Evolutionary conservation across 108 stramenopile genomes (phyloP).

Genomic region (Discostella pseudostelligera): DNA sequence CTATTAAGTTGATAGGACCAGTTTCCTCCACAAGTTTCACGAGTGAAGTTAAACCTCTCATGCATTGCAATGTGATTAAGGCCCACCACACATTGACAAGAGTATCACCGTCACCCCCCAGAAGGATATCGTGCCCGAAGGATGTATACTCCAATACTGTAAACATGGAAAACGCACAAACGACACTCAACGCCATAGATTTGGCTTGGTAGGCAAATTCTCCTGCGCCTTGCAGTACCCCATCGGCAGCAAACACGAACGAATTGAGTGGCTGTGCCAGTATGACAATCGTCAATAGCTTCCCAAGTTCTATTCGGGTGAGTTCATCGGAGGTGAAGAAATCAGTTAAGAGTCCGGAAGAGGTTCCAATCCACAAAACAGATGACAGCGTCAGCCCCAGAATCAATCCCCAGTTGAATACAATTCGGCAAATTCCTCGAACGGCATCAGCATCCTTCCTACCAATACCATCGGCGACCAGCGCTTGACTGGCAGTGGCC

Average conservation of each 20-base stretch:
- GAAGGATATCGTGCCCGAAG: conserved; percentile 5
- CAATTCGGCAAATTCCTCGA: conserved; percentile 55
- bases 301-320: conserved; percentile 56
- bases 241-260: conserved; percentile 86
- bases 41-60: conserved; percentile 78
- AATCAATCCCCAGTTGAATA: conserved; percentile 65
- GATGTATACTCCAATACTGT: conserved; percentile 42
- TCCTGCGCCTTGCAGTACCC: conserved; percentile 81
- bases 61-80: conserved; percentile 68
- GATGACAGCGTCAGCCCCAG: conserved; percentile 58
- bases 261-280: conserved; percentile 83
- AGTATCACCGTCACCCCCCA: conserved; percentile 44
- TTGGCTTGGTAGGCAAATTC: conserved; percentile 84
- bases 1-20: conserved; percentile 74
- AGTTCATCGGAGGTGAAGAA: conserved; percentile 72
- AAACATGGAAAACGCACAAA: conserved; percentile 53
- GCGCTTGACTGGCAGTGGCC: conserved; percentile 77
- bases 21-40: conserved; percentile 63
- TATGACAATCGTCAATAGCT: conserved; percentile 67
- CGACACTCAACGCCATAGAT: conserved; percentile 73
- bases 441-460: conserved; percentile 47
- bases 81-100: conserved; percentile 78
- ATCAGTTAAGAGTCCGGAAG: conserved; percentile 55
- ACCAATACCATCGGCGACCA: conserved; percentile 83
- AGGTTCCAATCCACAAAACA: conserved; percentile 54